A percentile compares a stretch with the other conserved stretches of the same genome.
Conservation (phyloP, 306 rosid species). For the Senna tora region DNA sequence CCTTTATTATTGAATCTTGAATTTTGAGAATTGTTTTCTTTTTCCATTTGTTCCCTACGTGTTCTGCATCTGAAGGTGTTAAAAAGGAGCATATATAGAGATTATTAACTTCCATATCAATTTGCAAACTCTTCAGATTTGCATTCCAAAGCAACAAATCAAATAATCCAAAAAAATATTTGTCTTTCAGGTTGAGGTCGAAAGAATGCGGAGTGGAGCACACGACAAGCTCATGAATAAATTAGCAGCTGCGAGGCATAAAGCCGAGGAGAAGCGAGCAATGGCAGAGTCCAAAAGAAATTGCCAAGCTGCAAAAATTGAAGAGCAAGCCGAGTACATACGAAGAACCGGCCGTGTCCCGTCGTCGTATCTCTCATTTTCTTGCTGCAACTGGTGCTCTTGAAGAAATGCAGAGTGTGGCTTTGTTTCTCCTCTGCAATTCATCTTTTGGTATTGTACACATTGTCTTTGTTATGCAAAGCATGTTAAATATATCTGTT, state of each 20-base stretch:
- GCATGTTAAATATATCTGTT: conserved; percentile 24
- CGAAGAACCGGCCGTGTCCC: conserved; percentile 86
- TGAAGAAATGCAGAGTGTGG: conserved; percentile 35
- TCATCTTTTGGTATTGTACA: conserved; percentile 17
- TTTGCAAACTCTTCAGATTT: background rate
- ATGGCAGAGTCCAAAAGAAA: conserved; percentile 77
- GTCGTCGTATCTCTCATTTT: conserved; percentile 55
- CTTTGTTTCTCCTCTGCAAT: conserved; percentile 23
- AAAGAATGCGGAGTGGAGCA: conserved; percentile 70
- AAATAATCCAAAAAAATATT: background rate
- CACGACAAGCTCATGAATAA: conserved; percentile 85
- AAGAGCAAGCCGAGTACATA: conserved; percentile 75
- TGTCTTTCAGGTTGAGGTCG: conserved; percentile 84
- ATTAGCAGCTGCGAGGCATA: conserved; percentile 76
- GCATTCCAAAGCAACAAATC: background rate
- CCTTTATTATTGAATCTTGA: background rate
- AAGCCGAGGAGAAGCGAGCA: conserved; percentile 91
- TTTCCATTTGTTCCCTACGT: background rate
- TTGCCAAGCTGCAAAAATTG: conserved; percentile 73
- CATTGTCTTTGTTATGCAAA: conserved; percentile 29
- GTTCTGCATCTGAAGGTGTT: background rate
- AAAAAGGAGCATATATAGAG: background rate
- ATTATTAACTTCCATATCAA: background rate
- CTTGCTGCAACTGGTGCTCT: conserved; percentile 74
- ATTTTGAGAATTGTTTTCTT: background rate